These are phyloP conservation scores for Pisolithus microcarpus DNA, from an alignment of 768 basidiomycete genomes.

Conservation along the genomic window DNA sequence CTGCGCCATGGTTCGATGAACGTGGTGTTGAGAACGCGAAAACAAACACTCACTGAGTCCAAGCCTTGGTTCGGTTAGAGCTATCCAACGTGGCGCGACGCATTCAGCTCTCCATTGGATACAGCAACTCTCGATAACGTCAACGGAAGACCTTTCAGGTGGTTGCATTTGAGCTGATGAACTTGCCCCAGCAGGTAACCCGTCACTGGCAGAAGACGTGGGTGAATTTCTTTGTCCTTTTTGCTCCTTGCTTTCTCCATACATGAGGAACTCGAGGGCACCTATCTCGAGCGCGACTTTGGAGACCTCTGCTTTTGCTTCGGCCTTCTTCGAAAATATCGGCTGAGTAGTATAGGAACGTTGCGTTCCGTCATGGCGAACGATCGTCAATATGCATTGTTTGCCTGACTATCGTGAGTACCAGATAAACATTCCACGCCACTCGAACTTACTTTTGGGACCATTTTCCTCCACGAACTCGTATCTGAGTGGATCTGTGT, in stretches of 20 bases:
- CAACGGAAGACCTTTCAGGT: slow-evolving; percentile 15
- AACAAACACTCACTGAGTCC: slow-evolving; percentile 33
- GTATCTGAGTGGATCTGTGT: slow-evolving; percentile 35
- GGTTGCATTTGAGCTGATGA: neutral
- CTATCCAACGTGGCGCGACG: slow-evolving; percentile 49
- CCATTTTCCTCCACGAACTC: slow-evolving; percentile 39
- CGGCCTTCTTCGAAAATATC: slow-evolving; percentile 36
- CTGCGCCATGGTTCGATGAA: slow-evolving; percentile 20
- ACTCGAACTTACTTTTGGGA: slow-evolving; percentile 26
- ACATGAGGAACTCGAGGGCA: slow-evolving; percentile 50
- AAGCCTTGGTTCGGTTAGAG: slow-evolving; percentile 40
- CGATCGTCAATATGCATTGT: slow-evolving; percentile 57
- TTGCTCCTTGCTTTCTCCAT: slow-evolving; percentile 35
- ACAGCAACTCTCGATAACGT: slow-evolving; percentile 49
- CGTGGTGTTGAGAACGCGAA: neutral
- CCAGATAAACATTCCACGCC: neutral
- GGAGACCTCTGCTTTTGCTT: slow-evolving; percentile 50
- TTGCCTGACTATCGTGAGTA: slow-evolving; percentile 33
- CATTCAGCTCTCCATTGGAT: slow-evolving; percentile 44
- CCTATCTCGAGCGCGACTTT: slow-evolving; percentile 51
- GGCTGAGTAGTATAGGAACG: slow-evolving; percentile 50
- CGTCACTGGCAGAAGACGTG: slow-evolving; percentile 19
- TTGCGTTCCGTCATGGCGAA: slow-evolving; percentile 42
- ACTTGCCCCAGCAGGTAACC: neutral
- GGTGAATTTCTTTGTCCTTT: slow-evolving; percentile 28